Conservation (phyloP, 441 rosid species). For the Biscutella auriculata region DNA sequence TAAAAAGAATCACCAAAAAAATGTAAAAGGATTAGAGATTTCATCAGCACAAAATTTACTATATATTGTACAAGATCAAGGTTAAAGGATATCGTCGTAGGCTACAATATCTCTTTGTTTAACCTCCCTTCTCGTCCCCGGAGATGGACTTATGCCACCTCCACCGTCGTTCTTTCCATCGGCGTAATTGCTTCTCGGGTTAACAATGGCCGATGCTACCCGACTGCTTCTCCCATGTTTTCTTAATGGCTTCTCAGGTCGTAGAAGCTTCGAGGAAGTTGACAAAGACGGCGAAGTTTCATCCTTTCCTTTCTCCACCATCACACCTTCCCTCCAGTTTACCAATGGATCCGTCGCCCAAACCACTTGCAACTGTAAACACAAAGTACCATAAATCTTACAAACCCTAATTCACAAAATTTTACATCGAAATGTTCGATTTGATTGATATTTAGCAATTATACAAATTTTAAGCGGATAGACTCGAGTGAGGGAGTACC, state of each 20-base stretch:
- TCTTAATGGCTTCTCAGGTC: slow-evolving; percentile 60
- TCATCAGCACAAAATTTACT: background rate
- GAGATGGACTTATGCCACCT: slow-evolving; percentile 2
- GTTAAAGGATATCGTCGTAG: slow-evolving; percentile 66
- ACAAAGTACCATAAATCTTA: background rate
- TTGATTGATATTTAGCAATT: too few relatives aligned
- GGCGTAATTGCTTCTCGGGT: slow-evolving; percentile 28
- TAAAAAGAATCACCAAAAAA: background rate
- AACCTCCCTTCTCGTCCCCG: slow-evolving; percentile 25
- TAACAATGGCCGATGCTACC: slow-evolving; percentile 64
- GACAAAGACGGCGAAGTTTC: slow-evolving; percentile 26
- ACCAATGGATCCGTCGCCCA: slow-evolving; percentile 76
- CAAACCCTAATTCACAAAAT: background rate
- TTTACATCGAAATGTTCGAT: background rate
- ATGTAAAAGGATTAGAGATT: background rate
- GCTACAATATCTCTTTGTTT: slow-evolving; percentile 59
- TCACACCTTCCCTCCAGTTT: slow-evolving; percentile 62
- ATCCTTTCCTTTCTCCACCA: slow-evolving; percentile 25
- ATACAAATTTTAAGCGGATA: too few relatives aligned
- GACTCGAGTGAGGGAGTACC: slow-evolving; percentile 5
- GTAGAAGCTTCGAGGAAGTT: slow-evolving; percentile 52
- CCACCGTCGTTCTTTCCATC: background rate
- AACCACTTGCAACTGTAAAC: slow-evolving; percentile 49
- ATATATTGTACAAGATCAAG: background rate
- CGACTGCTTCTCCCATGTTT: slow-evolving; percentile 63